Conservation (phyloP, 495 filamentous ascomycete genomes). For the Endocarpon pusillum region DNA sequence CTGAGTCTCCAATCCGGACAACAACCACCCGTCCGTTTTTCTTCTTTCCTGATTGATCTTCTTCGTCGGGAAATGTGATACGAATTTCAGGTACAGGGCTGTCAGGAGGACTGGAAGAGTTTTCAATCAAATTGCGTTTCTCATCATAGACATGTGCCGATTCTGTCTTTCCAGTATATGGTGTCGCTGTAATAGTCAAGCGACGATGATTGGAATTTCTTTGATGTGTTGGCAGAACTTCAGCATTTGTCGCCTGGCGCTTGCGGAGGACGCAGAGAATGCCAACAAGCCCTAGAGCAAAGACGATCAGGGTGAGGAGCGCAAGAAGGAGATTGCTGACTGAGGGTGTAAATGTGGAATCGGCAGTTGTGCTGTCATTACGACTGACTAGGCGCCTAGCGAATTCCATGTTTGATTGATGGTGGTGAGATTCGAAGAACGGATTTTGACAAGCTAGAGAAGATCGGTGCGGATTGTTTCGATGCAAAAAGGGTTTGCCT, state of each 20-base stretch:
- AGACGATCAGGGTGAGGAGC: constrained; percentile 57
- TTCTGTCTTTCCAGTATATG: constrained; percentile 34
- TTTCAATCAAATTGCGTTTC: constrained; percentile 52
- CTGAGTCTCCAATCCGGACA: constrained; percentile 74
- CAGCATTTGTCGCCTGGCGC: constrained; percentile 29
- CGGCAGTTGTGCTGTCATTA: constrained; percentile 24
- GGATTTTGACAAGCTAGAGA: no score
- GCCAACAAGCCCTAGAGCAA: constrained; percentile 47
- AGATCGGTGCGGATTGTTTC: no score
- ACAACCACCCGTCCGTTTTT: constrained; percentile 82
- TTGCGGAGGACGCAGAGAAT: constrained; percentile 54
- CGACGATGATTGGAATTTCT: constrained; percentile 39
- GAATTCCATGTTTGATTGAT: no score
- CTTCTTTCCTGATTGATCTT: constrained; percentile 60
- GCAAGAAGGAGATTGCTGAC: constrained; percentile 62
- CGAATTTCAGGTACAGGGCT: constrained; percentile 92
- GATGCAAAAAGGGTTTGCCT: no score
- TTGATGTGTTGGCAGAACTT: constrained; percentile 42
- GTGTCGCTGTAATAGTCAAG: constrained; percentile 41
- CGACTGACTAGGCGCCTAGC: constrained; percentile 24
- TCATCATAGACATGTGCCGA: constrained; percentile 61
- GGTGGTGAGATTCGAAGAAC: no score
- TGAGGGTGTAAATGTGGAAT: constrained; percentile 27
- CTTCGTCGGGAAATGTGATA: constrained; percentile 97
- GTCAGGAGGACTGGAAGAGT: constrained; percentile 54